These are phyloP conservation scores for Diaporthe ilicicola DNA, from an alignment of 2,329 filamentous ascomycete genomes.

Conservation along the genomic window DNA sequence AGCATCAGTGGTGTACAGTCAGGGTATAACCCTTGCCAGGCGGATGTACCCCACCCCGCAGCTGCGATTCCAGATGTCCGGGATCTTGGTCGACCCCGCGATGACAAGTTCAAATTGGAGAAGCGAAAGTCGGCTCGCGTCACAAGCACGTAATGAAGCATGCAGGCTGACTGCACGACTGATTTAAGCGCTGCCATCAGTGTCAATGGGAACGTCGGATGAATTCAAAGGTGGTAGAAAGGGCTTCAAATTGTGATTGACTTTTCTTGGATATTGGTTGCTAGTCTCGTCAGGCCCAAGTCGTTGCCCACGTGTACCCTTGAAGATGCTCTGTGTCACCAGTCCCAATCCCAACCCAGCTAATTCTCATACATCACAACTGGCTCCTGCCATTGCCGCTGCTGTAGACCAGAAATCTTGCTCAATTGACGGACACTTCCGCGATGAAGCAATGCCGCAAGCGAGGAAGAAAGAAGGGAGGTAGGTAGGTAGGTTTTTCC, in stretches of 20 bases:
- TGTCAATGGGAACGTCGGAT: not conserved
- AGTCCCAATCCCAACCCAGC: not conserved
- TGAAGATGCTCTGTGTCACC: not conserved
- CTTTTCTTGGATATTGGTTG: not conserved
- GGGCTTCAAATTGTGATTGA: not conserved
- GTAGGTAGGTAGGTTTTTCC: not conserved
- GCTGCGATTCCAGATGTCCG: slow-evolving; percentile 29
- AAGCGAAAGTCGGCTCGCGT: not conserved
- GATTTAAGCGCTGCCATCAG: not conserved
- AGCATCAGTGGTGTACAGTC: fast-evolving
- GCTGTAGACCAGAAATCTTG: not conserved
- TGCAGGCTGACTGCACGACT: not conserved
- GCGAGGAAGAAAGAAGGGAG: not conserved
- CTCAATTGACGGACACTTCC: not conserved
- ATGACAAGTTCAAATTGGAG: slow-evolving; percentile 26
- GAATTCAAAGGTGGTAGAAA: not conserved
- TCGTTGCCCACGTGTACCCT: not conserved
- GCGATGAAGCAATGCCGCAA: not conserved
- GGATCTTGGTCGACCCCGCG: slow-evolving; percentile 25
- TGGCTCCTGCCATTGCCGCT: not conserved
- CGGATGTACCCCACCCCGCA: slow-evolving; percentile 4
- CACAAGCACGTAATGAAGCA: slow-evolving; percentile 7
- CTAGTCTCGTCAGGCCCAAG: not conserved
- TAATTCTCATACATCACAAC: not conserved
- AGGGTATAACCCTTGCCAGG: slow-evolving; percentile 20